phyloP scores from a whole-genome alignment of 192 early-diverging fungal species.

The Entophlyctis luteolus region DNA sequence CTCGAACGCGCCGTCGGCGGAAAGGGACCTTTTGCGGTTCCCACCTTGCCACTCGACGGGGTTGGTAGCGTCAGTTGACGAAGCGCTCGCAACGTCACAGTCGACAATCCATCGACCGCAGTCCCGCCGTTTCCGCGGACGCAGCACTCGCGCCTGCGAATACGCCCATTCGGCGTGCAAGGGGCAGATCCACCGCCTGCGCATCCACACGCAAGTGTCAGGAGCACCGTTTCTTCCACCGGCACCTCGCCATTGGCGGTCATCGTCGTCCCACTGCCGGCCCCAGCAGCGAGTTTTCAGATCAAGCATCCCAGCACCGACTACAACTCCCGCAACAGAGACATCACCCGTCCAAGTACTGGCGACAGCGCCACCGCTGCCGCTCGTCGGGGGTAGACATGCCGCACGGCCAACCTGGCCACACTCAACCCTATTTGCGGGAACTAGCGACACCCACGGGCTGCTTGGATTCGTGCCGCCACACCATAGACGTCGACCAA shows the following conservation, averaged over 20 bases:
- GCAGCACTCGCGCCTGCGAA: slow-evolving; percentile 14
- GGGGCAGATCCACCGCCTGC: slow-evolving; percentile 52
- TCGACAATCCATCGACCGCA: background rate
- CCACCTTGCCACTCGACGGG: background rate
- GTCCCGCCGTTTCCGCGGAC: background rate
- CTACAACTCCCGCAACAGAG: too few species aligned
- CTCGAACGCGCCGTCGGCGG: background rate
- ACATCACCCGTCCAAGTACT: slow-evolving; percentile 8
- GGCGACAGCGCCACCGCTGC: background rate
- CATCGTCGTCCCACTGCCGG: background rate
- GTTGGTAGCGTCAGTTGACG: background rate
- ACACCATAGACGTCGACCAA: too few species aligned
- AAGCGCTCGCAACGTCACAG: background rate
- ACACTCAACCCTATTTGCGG: background rate
- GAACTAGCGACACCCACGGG: slow-evolving; percentile 14
- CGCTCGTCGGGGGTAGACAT: background rate
- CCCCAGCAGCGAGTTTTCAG: background rate
- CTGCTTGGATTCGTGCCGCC: slow-evolving; percentile 33
- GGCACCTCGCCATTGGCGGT: background rate
- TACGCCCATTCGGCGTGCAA: slow-evolving; percentile 49
- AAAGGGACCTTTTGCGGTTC: background rate
- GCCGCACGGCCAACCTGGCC: slow-evolving; percentile 16
- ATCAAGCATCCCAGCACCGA: background rate
- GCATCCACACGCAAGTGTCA: slow-evolving; percentile 26
- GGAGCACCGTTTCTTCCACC: background rate